A percentile compares a stretch with the other conserved stretches of the same genome.
phyloP scores from a whole-genome alignment of 2,329 filamentous ascomycete genomes.

The Venturia carpophila region DNA sequence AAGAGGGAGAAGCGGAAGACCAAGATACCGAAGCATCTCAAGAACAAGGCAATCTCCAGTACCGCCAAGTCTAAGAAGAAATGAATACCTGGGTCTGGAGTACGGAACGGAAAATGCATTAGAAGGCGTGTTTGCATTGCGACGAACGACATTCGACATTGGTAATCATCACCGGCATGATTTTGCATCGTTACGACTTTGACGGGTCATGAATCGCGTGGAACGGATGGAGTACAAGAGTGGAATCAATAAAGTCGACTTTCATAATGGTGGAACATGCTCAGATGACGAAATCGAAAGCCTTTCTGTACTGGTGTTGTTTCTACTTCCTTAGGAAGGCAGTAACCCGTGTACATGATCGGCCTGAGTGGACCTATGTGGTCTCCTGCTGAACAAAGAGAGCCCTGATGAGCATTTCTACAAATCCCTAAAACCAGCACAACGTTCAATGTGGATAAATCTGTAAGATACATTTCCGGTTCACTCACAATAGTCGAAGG shows the following conservation, averaged over 20 bases:
- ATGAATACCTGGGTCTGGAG: not conserved
- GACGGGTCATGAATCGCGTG: not conserved
- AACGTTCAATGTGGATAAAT: not conserved
- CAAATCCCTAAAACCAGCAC: not conserved
- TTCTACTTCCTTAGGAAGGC: not conserved
- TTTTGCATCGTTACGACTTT: not conserved
- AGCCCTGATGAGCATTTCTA: conserved; percentile 17
- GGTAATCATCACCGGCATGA: not conserved
- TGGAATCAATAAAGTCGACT: not conserved
- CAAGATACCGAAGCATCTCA: conserved; percentile 94
- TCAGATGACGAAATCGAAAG: conserved; percentile 4
- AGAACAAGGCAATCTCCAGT: conserved; percentile 70
- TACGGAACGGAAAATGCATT: not conserved
- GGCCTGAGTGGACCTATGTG: not conserved
- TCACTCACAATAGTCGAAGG: not conserved
- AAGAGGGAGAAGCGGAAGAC: conserved; percentile 88
- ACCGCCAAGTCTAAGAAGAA: conserved; percentile 10
- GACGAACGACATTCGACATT: not conserved
- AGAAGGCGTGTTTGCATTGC: not conserved
- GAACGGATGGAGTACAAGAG: not conserved
- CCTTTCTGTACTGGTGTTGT: not conserved
- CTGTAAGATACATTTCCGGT: too few relatives aligned
- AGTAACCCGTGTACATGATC: conserved; percentile 3
- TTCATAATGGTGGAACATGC: not conserved
- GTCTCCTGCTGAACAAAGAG: conserved; percentile 17